Base-by-base conservation (phyloP, 2,329 filamentous ascomycete genomes). In the Cordyceps cateniannulata region DNA sequence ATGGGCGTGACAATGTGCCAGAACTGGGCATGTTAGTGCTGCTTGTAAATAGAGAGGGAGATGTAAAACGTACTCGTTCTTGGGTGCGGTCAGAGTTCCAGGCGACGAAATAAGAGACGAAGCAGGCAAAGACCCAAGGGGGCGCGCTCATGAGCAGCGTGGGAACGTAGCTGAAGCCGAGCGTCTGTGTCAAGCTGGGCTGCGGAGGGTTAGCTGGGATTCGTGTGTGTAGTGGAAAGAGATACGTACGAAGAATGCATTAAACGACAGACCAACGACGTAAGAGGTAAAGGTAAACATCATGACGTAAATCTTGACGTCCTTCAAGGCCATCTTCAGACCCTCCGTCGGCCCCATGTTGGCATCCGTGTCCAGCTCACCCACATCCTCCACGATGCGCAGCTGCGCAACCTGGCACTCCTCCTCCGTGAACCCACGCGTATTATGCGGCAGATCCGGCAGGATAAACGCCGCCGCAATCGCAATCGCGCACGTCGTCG, bases 221-320 rank as follows among this genome's bases (percentile, higher is more conserved):
- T 9, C 1, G 38, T 29, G 27, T 29, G 16, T 8, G 25, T 0
- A 27, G 2, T 6, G 45, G 8, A 20, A 10, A 53, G 22, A 1
- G 12, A 9, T 2, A 73, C 73, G 69, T 67, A 77, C 74, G 70
- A 85, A 85, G 70, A 84, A 86, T 45, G 81, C 81, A 64, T 84
- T 84, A 70, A 84, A 85, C 0, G 81, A 81, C 44, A 78, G 69
- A 3, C 84, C 83, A 6, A 85, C 76, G 8, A 86, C 82, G 63
- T 86, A 86, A 3, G 83, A 81, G 3, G 81, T 83, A 61, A 86
- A 81, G 1, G 82, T 83, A 7, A 86, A 60, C 78, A 85, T 85
- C 81, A 87, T 82, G 62, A 87, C 66, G 66, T 85, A 87, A 63
- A 86, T 83, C 74, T 86, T 87, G 64, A 73, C 18, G 63, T 87